phyloP scores from a whole-genome alignment of 495 filamentous ascomycete genomes.

The Penicillium macrosclerotiorum region DNA sequence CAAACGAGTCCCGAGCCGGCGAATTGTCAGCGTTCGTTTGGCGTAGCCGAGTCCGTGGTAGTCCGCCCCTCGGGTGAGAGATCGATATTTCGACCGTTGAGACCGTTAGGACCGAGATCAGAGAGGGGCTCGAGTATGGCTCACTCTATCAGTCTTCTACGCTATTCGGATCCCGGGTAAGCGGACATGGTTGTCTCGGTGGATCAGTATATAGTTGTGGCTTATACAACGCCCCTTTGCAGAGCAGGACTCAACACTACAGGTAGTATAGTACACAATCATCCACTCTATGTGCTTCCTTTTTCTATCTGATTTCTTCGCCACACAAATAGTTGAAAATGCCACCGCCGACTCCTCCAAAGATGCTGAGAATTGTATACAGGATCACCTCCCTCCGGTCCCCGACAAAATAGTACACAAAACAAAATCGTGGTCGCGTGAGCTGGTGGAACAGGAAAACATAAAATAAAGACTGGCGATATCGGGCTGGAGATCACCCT shows the following conservation, averaged over 20 bases:
- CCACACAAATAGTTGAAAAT: too few relatives aligned
- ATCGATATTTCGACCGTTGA: too few relatives aligned
- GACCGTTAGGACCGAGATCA: too few relatives aligned
- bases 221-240: too few relatives aligned
- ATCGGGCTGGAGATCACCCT: slow-evolving; percentile 8
- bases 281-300: slow-evolving; percentile 14
- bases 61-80: too few relatives aligned
- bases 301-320: slow-evolving; percentile 7
- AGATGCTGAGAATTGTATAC: slow-evolving; percentile 26
- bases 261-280: not conserved
- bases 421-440: slow-evolving; percentile 13
- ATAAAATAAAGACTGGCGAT: slow-evolving; percentile 7
- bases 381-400: slow-evolving; percentile 3
- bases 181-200: too few relatives aligned
- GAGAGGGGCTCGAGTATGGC: too few relatives aligned
- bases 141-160: too few relatives aligned
- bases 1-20: slow-evolving; percentile 20
- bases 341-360: slow-evolving; percentile 12
- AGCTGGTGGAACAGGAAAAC: not conserved
- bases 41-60: too few relatives aligned
- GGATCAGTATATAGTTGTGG: too few relatives aligned
- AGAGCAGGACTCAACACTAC: too few relatives aligned
- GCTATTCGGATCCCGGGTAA: too few relatives aligned
- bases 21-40: slow-evolving; percentile 17
- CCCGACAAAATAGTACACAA: slow-evolving; percentile 10